A percentile compares a stretch with the other conserved stretches of the same genome.
Evolutionary conservation across 495 filamentous ascomycete species (phyloP).

Genomic region (Hypoxylon trugodes): DNA sequence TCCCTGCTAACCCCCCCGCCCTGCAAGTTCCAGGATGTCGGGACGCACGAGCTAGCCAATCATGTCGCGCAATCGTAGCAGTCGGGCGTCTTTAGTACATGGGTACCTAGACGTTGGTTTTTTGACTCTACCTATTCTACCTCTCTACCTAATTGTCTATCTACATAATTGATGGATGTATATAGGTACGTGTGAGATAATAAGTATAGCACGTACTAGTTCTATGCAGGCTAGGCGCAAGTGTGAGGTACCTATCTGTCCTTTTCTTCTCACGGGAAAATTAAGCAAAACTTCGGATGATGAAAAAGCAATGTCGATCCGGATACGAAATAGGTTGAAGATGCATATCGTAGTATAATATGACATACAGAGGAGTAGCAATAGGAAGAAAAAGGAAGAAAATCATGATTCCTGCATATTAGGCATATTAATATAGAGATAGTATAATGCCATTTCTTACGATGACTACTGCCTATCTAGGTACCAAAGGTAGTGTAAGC

Average conservation of each 20-base stretch:
- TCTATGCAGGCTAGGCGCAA: too few relatives aligned
- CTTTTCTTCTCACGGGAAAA: neutral
- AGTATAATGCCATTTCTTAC: too few relatives aligned
- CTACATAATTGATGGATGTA: neutral
- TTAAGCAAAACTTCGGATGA: neutral
- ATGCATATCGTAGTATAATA: neutral
- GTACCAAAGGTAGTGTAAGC: neutral
- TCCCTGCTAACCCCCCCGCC: slow-evolving; percentile 28
- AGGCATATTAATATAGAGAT: too few relatives aligned
- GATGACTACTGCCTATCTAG: neutral
- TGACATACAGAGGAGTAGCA: neutral
- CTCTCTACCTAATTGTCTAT: slow-evolving; percentile 2
- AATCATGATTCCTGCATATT: too few relatives aligned
- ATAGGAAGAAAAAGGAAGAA: neutral
- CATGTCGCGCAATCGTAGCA: neutral
- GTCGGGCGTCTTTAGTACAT: slow-evolving; percentile 24
- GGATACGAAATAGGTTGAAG: neutral
- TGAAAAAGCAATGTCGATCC: neutral
- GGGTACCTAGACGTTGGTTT: slow-evolving; percentile 13
- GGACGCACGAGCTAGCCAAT: slow-evolving; percentile 37
- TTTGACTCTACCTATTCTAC: slow-evolving; percentile 8
- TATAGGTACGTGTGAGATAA: neutral
- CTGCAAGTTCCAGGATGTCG: slow-evolving; percentile 43
- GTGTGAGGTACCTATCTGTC: neutral
- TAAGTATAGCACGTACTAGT: too few relatives aligned